A percentile compares a stretch with the other conserved stretches of the same genome.
These are phyloP conservation scores for Neurospora sp. DNA, from an alignment of 495 filamentous ascomycete genomes.

Conservation along the genomic window DNA sequence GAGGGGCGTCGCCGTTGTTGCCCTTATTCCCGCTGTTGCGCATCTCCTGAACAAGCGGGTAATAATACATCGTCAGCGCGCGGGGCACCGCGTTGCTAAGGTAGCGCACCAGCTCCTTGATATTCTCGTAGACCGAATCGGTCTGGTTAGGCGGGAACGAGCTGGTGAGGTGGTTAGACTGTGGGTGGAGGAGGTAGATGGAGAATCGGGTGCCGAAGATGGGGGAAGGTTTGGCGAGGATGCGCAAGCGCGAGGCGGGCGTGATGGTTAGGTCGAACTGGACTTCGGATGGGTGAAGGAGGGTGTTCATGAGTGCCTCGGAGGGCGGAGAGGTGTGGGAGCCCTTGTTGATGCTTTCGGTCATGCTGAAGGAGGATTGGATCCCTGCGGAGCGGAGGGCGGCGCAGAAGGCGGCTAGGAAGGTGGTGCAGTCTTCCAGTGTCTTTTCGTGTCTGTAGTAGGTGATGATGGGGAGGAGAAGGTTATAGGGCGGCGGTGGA, in stretches of 20 bases:
- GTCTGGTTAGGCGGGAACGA: background rate
- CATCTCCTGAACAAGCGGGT: background rate
- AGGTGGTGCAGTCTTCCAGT: conserved; percentile 14
- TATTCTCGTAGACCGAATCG: conserved; percentile 13
- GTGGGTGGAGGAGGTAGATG: conserved; percentile 21
- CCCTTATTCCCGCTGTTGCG: background rate
- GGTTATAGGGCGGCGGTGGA: conserved; percentile 40
- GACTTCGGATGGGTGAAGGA: conserved; percentile 16
- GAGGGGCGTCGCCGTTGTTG: background rate
- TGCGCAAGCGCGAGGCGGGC: conserved; percentile 22
- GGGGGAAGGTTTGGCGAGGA: conserved; percentile 19
- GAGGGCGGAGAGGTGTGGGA: conserved; percentile 4
- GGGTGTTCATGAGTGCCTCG: conserved; percentile 8
- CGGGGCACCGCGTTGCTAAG: conserved; percentile 15
- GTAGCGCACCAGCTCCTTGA: conserved; percentile 13
- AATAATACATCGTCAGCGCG: conserved; percentile 13
- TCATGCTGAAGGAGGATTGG: conserved; percentile 15
- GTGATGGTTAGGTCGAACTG: conserved; percentile 34
- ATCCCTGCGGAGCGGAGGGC: conserved; percentile 19
- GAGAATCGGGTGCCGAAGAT: conserved; percentile 21
- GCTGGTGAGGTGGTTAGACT: background rate
- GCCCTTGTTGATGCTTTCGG: conserved; percentile 18
- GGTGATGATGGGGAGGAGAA: conserved; percentile 57
- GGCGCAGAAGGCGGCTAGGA: conserved; percentile 6
- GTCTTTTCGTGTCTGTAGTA: conserved; percentile 50